Evolutionary conservation across 257 asterid species (phyloP).

Genomic region (Solanum neorickii): DNA sequence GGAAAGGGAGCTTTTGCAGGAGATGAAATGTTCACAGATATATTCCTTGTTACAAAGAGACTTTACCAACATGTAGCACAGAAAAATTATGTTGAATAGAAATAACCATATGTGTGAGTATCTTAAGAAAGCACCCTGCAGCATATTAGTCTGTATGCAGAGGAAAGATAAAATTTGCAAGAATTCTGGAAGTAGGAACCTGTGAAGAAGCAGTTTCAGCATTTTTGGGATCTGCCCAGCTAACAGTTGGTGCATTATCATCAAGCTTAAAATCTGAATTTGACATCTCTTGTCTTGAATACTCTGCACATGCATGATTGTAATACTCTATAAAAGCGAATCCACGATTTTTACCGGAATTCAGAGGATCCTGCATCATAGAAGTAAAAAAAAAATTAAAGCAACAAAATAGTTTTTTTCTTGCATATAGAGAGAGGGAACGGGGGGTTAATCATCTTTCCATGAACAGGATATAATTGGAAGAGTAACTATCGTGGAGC

Average conservation of each 20-base stretch:
- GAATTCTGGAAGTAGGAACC: slow-evolving; percentile 24
- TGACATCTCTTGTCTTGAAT: slow-evolving; percentile 86
- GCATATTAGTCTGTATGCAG: not conserved
- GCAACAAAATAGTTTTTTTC: not conserved
- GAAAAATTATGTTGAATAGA: not conserved
- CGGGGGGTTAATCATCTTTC: not conserved
- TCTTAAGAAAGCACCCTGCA: not conserved
- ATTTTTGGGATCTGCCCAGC: slow-evolving; percentile 97
- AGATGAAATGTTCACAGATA: not conserved
- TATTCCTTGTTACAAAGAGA: not conserved
- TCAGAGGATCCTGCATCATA: slow-evolving; percentile 59
- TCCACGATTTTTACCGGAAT: slow-evolving; percentile 82
- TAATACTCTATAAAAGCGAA: slow-evolving; percentile 85
- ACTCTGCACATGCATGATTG: slow-evolving; percentile 97
- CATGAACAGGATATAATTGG: not conserved
- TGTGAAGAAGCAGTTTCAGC: slow-evolving; percentile 79
- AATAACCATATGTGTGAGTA: not conserved
- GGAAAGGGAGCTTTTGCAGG: not conserved
- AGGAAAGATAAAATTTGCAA: not conserved
- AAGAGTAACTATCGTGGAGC: not conserved
- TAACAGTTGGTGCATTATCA: slow-evolving; percentile 89
- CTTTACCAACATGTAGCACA: not conserved
- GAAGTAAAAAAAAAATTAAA: not conserved
- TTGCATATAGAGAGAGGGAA: not conserved
- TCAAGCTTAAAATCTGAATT: slow-evolving; percentile 72